Conservation (phyloP, 163 green algal genomes). For the Scenedesmus sp. region DNA sequence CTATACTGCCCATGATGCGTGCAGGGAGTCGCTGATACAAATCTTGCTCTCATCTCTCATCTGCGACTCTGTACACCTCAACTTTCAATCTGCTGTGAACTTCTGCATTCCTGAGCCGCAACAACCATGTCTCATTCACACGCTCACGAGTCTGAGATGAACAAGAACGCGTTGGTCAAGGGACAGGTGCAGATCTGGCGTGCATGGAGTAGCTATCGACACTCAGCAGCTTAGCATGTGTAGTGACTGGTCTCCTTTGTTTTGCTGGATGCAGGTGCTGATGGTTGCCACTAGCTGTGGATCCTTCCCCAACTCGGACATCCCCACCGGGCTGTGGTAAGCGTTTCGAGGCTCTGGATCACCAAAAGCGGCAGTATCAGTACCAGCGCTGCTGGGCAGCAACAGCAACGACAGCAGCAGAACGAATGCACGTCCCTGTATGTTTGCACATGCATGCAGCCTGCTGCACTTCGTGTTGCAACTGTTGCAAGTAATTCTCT, state of each 20-base stretch:
- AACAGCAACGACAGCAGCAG: background rate
- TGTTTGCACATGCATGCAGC: background rate
- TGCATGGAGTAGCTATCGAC: background rate
- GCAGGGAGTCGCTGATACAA: too few species aligned
- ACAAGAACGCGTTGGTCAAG: slow-evolving; percentile 39
- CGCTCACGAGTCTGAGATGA: slow-evolving; percentile 36
- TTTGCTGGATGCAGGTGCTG: slow-evolving; percentile 29
- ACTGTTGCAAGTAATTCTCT: too few species aligned
- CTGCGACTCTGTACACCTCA: background rate
- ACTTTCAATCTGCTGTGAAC: background rate
- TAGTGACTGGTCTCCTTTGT: background rate
- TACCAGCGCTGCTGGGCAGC: background rate
- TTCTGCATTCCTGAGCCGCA: background rate
- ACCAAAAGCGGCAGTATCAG: too few species aligned
- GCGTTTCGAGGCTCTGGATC: background rate
- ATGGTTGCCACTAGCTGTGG: slow-evolving; percentile 47
- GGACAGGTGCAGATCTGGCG: slow-evolving; percentile 39
- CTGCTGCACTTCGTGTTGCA: too few species aligned
- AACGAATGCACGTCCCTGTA: background rate
- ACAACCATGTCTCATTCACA: slow-evolving; percentile 6
- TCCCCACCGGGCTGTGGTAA: slow-evolving; percentile 47
- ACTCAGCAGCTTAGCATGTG: background rate
- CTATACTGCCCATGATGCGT: background rate
- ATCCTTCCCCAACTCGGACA: slow-evolving; percentile 2
- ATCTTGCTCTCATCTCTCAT: background rate